Evolutionary conservation across 768 basidiomycete species (phyloP).

Genomic region (Dendrothele bispora): DNA sequence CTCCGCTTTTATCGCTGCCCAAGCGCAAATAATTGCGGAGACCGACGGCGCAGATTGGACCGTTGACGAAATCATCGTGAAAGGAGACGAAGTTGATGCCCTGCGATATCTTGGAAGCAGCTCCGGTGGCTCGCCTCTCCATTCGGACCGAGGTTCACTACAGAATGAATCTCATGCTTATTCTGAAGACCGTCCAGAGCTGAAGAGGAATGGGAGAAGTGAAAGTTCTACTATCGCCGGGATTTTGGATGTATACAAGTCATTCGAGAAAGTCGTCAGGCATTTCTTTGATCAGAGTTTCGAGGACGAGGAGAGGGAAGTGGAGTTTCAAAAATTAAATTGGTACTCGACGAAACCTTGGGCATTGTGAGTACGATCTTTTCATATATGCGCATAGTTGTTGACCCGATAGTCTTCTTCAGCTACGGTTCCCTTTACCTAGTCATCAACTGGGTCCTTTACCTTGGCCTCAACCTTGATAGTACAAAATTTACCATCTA

Average conservation of each 20-base stretch:
- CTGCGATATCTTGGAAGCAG: background rate
- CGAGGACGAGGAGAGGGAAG: slow-evolving; percentile 1
- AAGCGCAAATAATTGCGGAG: slow-evolving; percentile 2
- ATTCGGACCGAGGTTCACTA: no score
- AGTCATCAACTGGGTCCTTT: slow-evolving; percentile 7
- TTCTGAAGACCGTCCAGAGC: no score
- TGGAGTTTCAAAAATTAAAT: slow-evolving; percentile 2
- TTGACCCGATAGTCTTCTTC: no score
- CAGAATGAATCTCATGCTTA: no score
- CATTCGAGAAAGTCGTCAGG: no score
- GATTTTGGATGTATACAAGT: no score
- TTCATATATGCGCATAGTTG: no score
- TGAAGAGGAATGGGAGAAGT: no score
- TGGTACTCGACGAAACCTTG: slow-evolving; percentile 9
- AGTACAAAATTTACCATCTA: slow-evolving; percentile 4
- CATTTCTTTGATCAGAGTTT: slow-evolving; percentile 5
- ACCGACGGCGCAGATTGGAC: slow-evolving; percentile 6
- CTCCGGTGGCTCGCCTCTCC: slow-evolving; percentile 1
- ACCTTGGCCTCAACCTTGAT: background rate
- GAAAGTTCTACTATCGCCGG: no score
- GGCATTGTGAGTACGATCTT: slow-evolving; percentile 10
- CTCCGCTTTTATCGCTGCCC: slow-evolving; percentile 5
- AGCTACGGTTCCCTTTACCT: slow-evolving; percentile 6
- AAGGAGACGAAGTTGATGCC: background rate
- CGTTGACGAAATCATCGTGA: slow-evolving; percentile 1